Percentiles rank a stretch among this genome's conserved stretches.
phyloP scores from a whole-genome alignment of 371 early-diverging fungal species.

The Mycotypha africana region DNA sequence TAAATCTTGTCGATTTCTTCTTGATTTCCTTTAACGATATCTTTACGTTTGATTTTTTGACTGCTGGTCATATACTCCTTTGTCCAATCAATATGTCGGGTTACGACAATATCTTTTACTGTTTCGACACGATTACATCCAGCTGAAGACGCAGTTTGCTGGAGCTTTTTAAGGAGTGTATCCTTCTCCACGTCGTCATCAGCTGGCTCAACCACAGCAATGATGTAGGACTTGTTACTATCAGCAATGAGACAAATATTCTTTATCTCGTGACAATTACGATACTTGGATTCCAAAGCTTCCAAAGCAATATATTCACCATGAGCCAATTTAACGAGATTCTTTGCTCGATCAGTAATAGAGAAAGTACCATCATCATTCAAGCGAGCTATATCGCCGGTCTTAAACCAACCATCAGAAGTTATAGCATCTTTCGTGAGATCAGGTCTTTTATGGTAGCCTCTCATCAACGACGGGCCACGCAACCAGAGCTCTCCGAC shows the following conservation, averaged over 20 bases:
- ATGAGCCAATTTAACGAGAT: conserved; percentile 79
- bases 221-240: conserved; percentile 49
- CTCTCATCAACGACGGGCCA: conserved; percentile 87
- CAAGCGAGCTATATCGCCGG: conserved; percentile 91
- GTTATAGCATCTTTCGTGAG: conserved; percentile 77
- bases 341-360: conserved; percentile 85
- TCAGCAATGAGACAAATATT: conserved; percentile 83
- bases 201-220: conserved; percentile 67
- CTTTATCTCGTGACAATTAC: conserved; percentile 60
- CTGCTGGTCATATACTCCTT: conserved; percentile 52
- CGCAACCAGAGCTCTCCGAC: conserved; percentile 84
- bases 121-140: conserved; percentile 49
- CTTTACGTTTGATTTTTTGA: conserved; percentile 53
- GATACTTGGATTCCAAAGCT: conserved; percentile 86
- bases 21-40: conserved; percentile 41
- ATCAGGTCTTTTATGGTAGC: conserved; percentile 78
- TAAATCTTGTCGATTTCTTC: conserved; percentile 47
- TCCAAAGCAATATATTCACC: conserved; percentile 98
- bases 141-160: conserved; percentile 33
- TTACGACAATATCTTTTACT: conserved; percentile 42
- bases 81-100: conserved; percentile 40
- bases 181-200: conserved; percentile 36
- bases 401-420: conserved; percentile 90
- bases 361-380: conserved; percentile 62
- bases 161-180: conserved; percentile 36